Evolutionary conservation across 768 basidiomycete species (phyloP).

Genomic region (Holtermanniella nyarrowii): DNA sequence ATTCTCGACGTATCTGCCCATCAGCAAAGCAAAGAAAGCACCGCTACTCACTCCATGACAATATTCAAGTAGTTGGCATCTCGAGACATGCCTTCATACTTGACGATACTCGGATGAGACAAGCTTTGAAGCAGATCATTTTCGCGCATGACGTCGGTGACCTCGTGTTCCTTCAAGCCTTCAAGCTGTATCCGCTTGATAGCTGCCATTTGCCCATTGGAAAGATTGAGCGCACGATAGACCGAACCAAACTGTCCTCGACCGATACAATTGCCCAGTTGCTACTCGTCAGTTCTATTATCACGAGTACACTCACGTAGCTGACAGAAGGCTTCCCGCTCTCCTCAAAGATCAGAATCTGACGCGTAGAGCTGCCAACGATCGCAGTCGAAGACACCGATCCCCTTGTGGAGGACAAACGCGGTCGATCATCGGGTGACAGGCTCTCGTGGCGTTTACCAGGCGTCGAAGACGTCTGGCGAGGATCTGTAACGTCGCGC

Average conservation of each 20-base stretch:
- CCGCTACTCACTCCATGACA: conserved; percentile 70
- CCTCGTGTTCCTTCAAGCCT: conserved; percentile 81
- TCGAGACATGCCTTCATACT: conserved; percentile 90
- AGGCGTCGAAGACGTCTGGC: conserved; percentile 47
- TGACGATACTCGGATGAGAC: conserved; percentile 89
- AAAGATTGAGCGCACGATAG: conserved; percentile 84
- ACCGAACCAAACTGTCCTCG: conserved; percentile 95
- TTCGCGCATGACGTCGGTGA: conserved; percentile 83
- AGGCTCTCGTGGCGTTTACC: too few relatives aligned
- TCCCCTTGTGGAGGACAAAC: conserved; percentile 50
- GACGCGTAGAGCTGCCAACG: conserved; percentile 56
- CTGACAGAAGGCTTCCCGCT: conserved; percentile 46
- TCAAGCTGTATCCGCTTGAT: conserved; percentile 89
- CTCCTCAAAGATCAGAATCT: conserved; percentile 66
- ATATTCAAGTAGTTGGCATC: conserved; percentile 84
- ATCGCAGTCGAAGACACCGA: conserved; percentile 45
- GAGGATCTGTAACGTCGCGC: conserved; percentile 59
- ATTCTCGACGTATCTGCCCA: conserved; percentile 78
- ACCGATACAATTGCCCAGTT: conserved; percentile 95
- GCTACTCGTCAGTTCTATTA: conserved; percentile 46
- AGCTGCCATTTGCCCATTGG: conserved; percentile 96
- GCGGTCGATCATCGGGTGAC: too few relatives aligned
- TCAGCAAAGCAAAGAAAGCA: conserved; percentile 9
- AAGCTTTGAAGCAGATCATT: conserved; percentile 85
- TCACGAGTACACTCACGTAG: conserved; percentile 12